phyloP scores from a whole-genome alignment of 2,329 filamentous ascomycete genomes.

The Ophiostoma montium region DNA sequence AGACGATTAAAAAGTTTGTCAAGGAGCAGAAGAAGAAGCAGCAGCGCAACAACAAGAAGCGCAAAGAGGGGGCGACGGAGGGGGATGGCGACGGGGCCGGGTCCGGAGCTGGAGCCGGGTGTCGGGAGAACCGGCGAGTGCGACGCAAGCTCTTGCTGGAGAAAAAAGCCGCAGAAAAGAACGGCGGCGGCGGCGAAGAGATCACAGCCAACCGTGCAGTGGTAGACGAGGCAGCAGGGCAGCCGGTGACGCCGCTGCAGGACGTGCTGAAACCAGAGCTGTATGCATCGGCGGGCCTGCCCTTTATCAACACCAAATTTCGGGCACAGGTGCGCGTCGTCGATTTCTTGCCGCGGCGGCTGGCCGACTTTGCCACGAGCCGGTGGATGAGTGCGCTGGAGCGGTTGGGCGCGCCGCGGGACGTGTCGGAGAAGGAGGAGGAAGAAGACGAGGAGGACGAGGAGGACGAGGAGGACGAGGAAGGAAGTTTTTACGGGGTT shows the following conservation, averaged over 20 bases:
- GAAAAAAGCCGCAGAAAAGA: too few species aligned
- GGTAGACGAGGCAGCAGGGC: neutral
- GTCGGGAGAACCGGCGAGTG: neutral
- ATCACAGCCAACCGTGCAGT: neutral
- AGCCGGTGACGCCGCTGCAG: neutral
- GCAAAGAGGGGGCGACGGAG: slow-evolving; percentile 19
- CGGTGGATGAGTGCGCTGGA: slow-evolving; percentile 23
- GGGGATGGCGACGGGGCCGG: neutral
- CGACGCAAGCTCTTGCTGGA: too few species aligned
- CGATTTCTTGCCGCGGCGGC: slow-evolving; percentile 57
- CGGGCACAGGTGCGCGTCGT: slow-evolving; percentile 59
- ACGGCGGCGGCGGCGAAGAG: too few species aligned
- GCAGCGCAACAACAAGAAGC: slow-evolving; percentile 19
- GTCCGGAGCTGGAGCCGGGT: too few species aligned
- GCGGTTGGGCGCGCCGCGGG: slow-evolving; percentile 3
- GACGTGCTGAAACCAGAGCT: slow-evolving; percentile 1
- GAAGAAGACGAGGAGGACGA: neutral
- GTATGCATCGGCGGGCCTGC: slow-evolving; percentile 25
- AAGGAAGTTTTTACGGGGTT: too few species aligned
- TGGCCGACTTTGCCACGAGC: slow-evolving; percentile 56
- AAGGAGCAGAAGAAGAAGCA: neutral
- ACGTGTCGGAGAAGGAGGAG: neutral
- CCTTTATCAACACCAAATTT: slow-evolving; percentile 64
- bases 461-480: neutral
- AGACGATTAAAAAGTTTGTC: slow-evolving; percentile 9